phyloP scores from a whole-genome alignment of 2,329 filamentous ascomycete genomes.

The Chaetoscypha palmicola region DNA sequence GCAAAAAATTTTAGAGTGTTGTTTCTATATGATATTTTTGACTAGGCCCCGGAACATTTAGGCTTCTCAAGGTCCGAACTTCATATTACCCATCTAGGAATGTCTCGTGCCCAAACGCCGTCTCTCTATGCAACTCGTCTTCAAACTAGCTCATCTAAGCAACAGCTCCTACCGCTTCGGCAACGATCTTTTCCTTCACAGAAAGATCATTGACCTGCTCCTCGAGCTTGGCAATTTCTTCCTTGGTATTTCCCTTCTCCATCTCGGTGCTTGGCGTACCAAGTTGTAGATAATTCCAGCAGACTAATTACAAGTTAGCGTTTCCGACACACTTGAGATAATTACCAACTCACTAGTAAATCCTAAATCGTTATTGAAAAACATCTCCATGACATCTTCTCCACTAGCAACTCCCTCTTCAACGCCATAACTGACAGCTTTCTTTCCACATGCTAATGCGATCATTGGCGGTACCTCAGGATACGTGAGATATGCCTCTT shows the following conservation, averaged over 20 bases:
- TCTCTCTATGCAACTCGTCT: too few species aligned
- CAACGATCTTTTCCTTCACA: not conserved
- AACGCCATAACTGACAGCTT: constrained; percentile 56
- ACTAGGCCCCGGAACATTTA: too few species aligned
- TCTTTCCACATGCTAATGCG: constrained; percentile 63
- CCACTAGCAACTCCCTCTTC: constrained; percentile 51
- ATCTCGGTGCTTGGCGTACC: not conserved
- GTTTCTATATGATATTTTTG: too few species aligned
- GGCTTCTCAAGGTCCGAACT: too few species aligned
- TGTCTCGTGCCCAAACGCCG: too few species aligned
- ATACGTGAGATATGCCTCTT: constrained; percentile 43
- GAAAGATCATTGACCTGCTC: not conserved
- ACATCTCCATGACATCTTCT: constrained; percentile 53
- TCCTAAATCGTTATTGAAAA: constrained; percentile 63
- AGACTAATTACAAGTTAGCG: not conserved
- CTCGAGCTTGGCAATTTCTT: not conserved
- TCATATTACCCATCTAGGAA: too few species aligned
- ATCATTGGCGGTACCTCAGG: constrained; percentile 57
- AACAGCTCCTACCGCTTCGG: not conserved
- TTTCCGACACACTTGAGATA: not conserved
- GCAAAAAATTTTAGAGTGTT: too few species aligned
- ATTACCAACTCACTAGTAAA: constrained; percentile 49
- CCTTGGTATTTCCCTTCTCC: not conserved
- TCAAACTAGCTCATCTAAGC: too few species aligned
- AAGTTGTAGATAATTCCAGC: constrained; percentile 7